phyloP scores from a whole-genome alignment of 2,329 filamentous ascomycete genomes.

The Curvularia sp. region DNA sequence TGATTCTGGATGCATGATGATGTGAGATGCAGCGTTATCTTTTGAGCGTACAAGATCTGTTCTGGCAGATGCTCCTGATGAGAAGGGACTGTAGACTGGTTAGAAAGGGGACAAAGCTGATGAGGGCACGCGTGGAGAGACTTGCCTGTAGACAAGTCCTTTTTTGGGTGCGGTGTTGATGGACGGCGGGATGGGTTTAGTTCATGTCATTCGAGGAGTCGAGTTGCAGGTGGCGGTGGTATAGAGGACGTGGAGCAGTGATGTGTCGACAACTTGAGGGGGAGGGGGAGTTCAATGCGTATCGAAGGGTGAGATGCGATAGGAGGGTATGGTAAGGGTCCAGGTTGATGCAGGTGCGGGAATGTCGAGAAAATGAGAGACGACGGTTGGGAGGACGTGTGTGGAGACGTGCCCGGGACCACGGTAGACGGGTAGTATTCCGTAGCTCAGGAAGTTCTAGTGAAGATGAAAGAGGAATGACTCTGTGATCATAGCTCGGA shows the following conservation, averaged over 20 bases:
- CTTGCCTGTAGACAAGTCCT: slow-evolving; percentile 33
- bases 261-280: slow-evolving; percentile 34
- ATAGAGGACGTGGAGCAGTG: slow-evolving; percentile 23
- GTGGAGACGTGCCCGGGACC: slow-evolving; percentile 52
- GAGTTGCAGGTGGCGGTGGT: slow-evolving; percentile 19
- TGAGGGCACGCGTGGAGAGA: slow-evolving; percentile 1
- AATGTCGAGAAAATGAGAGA: slow-evolving; percentile 52
- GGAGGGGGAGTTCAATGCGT: slow-evolving; percentile 46
- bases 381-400: slow-evolving; percentile 52
- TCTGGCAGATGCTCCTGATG: slow-evolving; percentile 15
- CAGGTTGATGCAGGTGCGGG: slow-evolving; percentile 50
- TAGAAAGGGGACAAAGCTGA: slow-evolving; percentile 19
- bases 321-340: slow-evolving; percentile 50
- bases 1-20: slow-evolving; percentile 75
- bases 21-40: slow-evolving; percentile 20
- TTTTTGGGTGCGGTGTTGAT: slow-evolving; percentile 24
- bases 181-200: slow-evolving; percentile 25
- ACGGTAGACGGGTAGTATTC: slow-evolving; percentile 54
- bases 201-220: slow-evolving; percentile 45
- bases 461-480: slow-evolving; percentile 50
- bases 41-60: slow-evolving; percentile 19
- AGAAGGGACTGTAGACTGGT: slow-evolving; percentile 25
- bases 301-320: slow-evolving; percentile 47
- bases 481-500: slow-evolving; percentile 49
- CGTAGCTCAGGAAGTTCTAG: slow-evolving; percentile 51